Evolutionary conservation across 2,329 filamentous ascomycete genomes (phyloP).

Genomic region (Fusarium sp.): DNA sequence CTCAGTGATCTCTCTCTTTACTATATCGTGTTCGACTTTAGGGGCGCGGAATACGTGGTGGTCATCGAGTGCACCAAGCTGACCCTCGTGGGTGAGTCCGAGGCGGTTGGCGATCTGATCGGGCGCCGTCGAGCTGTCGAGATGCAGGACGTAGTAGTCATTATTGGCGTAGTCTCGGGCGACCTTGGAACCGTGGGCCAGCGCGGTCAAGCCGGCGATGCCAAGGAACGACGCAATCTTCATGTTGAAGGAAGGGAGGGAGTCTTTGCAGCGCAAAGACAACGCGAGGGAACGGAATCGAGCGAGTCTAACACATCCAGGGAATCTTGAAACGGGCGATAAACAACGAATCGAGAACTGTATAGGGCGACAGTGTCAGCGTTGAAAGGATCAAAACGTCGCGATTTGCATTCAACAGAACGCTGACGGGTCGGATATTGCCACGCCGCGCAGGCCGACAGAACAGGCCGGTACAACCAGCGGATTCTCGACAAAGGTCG

Average conservation of each 20-base stretch:
- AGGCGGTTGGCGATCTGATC: conserved; percentile 77
- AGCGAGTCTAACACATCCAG: conserved; percentile 42
- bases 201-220: conserved; percentile 63
- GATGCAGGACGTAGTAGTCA: conserved; percentile 94
- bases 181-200: conserved; percentile 62
- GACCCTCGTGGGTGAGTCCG: conserved; percentile 83
- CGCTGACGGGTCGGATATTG: conserved; percentile 17
- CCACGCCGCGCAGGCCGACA: conserved; percentile 23
- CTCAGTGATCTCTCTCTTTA: conserved; percentile 64
- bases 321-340: conserved; percentile 10
- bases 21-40: conserved; percentile 70
- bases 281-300: conserved; percentile 24
- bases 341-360: conserved; percentile 19
- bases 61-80: conserved; percentile 79
- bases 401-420: background rate
- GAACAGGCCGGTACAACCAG: conserved; percentile 15
- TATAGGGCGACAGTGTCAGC: conserved; percentile 10
- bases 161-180: conserved; percentile 80
- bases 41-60: conserved; percentile 89
- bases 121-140: conserved; percentile 75
- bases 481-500: conserved; percentile 16
- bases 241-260: conserved; percentile 52
- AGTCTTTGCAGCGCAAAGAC: conserved; percentile 36
- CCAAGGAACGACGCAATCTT: conserved; percentile 65
- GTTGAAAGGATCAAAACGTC: background rate